phyloP scores from a whole-genome alignment of 371 early-diverging fungal genomes.

The Coemansia linderi region DNA sequence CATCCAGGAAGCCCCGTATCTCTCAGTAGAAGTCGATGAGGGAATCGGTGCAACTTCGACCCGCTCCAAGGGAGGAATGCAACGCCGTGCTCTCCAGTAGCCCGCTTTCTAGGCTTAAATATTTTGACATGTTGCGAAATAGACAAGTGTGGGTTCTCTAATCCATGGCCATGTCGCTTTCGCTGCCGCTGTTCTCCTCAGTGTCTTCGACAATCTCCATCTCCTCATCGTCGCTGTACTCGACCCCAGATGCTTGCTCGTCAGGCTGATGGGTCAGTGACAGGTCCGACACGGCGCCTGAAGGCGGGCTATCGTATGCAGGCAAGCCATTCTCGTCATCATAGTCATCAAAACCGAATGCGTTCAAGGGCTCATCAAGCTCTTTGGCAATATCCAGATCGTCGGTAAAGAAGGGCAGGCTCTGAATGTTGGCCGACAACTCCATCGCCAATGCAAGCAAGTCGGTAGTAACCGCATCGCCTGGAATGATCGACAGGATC shows the following conservation, averaged over 20 bases:
- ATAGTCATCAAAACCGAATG: constrained; percentile 3
- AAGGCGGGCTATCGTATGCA: neutral
- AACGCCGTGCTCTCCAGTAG: constrained; percentile 35
- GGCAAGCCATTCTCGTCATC: neutral
- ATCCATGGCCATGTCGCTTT: constrained; percentile 49
- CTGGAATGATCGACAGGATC: constrained; percentile 32
- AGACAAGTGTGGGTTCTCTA: constrained; percentile 4
- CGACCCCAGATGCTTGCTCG: constrained; percentile 10
- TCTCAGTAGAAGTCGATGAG: constrained; percentile 38
- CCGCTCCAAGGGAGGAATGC: constrained; percentile 20
- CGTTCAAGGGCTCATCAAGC: neutral
- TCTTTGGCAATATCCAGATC: neutral
- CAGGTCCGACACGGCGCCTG: constrained; percentile 7
- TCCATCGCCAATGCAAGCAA: constrained; percentile 41
- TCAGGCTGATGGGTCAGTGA: constrained; percentile 2
- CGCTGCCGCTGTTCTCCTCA: constrained; percentile 22
- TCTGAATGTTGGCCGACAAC: constrained; percentile 25
- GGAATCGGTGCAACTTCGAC: constrained; percentile 41
- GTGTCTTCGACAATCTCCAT: constrained; percentile 52
- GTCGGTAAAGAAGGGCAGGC: neutral
- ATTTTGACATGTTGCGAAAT: neutral
- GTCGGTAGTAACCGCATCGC: constrained; percentile 44
- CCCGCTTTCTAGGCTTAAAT: neutral
- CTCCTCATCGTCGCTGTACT: constrained; percentile 50
- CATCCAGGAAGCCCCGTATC: constrained; percentile 49